A percentile compares a stretch with the other conserved stretches of the same genome.
These are phyloP conservation scores for Detonula confervacea DNA, from an alignment of 352 stramenopile genomes.

Conservation along the genomic window DNA sequence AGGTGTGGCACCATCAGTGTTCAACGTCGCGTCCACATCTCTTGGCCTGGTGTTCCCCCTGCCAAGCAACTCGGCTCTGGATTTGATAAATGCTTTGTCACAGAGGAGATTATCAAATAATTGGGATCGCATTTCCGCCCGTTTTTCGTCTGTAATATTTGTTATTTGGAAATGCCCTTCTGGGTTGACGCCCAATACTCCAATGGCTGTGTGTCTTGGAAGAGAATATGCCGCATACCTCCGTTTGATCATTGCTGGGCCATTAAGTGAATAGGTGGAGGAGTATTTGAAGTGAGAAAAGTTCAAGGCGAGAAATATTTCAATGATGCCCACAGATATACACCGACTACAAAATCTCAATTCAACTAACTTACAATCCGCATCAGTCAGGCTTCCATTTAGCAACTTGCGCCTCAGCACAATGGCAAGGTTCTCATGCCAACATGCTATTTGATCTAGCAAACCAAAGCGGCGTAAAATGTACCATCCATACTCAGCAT, in stretches of 20 bases:
- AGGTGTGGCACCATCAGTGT: neutral
- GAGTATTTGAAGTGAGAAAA: neutral
- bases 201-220: slow-evolving; percentile 46
- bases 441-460: slow-evolving; percentile 38
- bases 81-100: slow-evolving; percentile 45
- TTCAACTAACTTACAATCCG: slow-evolving; percentile 38
- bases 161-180: slow-evolving; percentile 25
- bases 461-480: slow-evolving; percentile 43
- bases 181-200: slow-evolving; percentile 23
- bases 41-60: slow-evolving; percentile 24
- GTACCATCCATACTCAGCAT: slow-evolving; percentile 55
- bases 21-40: slow-evolving; percentile 26
- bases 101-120: slow-evolving; percentile 54
- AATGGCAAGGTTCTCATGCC: slow-evolving; percentile 54
- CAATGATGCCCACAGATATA: neutral
- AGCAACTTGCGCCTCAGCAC: slow-evolving; percentile 35
- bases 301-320: too few relatives aligned
- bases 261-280: neutral
- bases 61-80: slow-evolving; percentile 44
- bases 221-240: slow-evolving; percentile 53
- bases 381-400: slow-evolving; percentile 27
- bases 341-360: neutral
- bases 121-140: slow-evolving; percentile 8
- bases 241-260: slow-evolving; percentile 30
- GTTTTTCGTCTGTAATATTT: neutral